These are phyloP conservation scores for Orbilia oligospora DNA, from an alignment of 2,329 filamentous ascomycete genomes.

Conservation along the genomic window DNA sequence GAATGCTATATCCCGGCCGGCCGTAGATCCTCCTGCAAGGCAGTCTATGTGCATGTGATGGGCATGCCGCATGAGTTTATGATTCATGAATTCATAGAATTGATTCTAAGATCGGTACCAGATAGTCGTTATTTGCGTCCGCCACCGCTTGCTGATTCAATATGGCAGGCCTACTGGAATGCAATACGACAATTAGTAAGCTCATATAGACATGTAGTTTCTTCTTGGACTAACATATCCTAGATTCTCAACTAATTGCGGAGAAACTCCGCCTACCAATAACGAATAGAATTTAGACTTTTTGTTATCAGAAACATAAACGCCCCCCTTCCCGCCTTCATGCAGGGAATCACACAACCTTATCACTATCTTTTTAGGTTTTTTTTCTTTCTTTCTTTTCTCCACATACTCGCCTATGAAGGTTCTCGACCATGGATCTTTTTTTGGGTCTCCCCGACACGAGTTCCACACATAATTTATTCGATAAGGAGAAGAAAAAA, in stretches of 20 bases:
- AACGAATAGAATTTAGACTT: constrained; percentile 18
- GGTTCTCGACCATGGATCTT: constrained; percentile 12
- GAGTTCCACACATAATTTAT: not conserved
- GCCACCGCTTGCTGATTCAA: not conserved
- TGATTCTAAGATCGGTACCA: not conserved
- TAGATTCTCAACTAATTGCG: not conserved
- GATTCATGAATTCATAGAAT: constrained; percentile 16
- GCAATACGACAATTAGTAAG: not conserved
- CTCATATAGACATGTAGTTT: not conserved
- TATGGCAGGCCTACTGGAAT: not conserved
- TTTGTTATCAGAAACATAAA: constrained; percentile 15
- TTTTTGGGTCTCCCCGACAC: constrained; percentile 34
- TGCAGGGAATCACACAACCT: constrained; percentile 41
- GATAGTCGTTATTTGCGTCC: not conserved
- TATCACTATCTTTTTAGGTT: constrained; percentile 24
- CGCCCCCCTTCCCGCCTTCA: constrained; percentile 22
- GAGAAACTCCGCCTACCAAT: constrained; percentile 6
- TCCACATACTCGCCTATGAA: constrained; percentile 46
- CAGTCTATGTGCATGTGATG: constrained; percentile 19
- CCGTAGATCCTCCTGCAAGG: constrained; percentile 33
- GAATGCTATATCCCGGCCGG: constrained; percentile 38
- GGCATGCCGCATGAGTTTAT: constrained; percentile 4
- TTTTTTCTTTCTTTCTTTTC: constrained; percentile 6
- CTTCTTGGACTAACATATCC: not conserved
- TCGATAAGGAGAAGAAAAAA: not conserved